These are phyloP conservation scores for Jamesozyma jinghongensis DNA, from an alignment of 805 yeast genomes.

Conservation along the genomic window DNA sequence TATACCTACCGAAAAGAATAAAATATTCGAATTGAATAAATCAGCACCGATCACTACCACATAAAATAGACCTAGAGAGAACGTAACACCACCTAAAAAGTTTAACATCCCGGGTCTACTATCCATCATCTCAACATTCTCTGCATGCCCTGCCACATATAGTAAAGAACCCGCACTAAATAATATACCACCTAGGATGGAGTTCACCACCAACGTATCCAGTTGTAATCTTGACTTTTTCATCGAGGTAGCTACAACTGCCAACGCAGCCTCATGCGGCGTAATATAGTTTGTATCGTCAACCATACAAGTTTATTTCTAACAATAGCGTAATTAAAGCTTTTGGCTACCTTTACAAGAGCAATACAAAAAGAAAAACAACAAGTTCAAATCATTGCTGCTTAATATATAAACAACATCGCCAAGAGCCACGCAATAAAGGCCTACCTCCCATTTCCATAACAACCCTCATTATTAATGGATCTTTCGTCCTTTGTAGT, in stretches of 20 bases:
- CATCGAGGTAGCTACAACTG: slow-evolving; percentile 80
- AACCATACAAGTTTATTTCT: slow-evolving; percentile 20
- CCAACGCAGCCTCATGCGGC: slow-evolving; percentile 75
- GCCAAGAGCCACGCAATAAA: no score
- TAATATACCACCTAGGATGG: slow-evolving; percentile 59
- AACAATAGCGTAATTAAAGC: no score
- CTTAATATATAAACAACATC: no score
- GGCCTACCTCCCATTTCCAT: background rate
- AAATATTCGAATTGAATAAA: slow-evolving; percentile 62
- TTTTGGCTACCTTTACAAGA: no score
- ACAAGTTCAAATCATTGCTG: no score
- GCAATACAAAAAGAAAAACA: background rate
- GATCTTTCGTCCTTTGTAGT: no score
- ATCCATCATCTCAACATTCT: slow-evolving; percentile 36
- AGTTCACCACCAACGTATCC: slow-evolving; percentile 51
- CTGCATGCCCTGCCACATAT: slow-evolving; percentile 45
- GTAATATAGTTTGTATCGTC: slow-evolving; percentile 53
- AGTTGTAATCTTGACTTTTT: slow-evolving; percentile 62
- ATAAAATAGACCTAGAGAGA: slow-evolving; percentile 65
- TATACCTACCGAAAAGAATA: slow-evolving; percentile 61
- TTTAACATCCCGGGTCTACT: slow-evolving; percentile 45
- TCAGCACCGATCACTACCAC: slow-evolving; percentile 72
- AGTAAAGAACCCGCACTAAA: slow-evolving; percentile 71
- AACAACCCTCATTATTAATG: no score
- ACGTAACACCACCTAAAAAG: slow-evolving; percentile 51